A percentile compares a stretch with the other conserved stretches of the same genome.
Conservation (phyloP, 2,329 filamentous ascomycete genomes). For the Aaosphaeria arxii region DNA sequence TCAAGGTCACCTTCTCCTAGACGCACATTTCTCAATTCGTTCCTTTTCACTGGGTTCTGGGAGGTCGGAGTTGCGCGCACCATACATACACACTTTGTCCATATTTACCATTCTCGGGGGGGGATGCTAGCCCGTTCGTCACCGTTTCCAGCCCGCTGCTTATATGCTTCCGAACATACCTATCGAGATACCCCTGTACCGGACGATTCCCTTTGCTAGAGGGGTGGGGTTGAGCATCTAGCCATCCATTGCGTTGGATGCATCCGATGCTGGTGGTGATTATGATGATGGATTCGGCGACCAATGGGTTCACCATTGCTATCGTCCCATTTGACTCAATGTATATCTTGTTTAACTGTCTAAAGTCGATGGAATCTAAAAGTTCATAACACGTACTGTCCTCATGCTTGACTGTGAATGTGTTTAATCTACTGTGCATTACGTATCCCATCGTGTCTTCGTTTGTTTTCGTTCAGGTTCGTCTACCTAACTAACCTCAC, state of each 20-base stretch:
- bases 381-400: not conserved
- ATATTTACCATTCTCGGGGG: no score
- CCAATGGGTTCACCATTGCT: not conserved
- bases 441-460: no score
- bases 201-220: not conserved
- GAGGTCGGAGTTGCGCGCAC: constrained; percentile 1
- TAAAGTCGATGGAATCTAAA: constrained; percentile 2
- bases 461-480: no score
- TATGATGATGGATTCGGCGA: no score
- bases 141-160: not conserved
- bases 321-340: not conserved
- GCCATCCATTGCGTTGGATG: no score
- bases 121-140: no score
- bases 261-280: no score
- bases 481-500: no score
- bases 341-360: constrained; percentile 10
- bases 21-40: not conserved
- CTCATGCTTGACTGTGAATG: not conserved
- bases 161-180: not conserved
- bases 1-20: constrained; percentile 22
- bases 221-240: not conserved
- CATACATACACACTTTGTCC: not conserved
- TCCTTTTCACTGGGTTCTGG: not conserved
- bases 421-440: no score
- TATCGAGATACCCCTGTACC: not conserved